A percentile compares a stretch with the other conserved stretches of the same genome.
phyloP scores from a whole-genome alignment of 257 asterid species.

The Solanum appendiculatum region DNA sequence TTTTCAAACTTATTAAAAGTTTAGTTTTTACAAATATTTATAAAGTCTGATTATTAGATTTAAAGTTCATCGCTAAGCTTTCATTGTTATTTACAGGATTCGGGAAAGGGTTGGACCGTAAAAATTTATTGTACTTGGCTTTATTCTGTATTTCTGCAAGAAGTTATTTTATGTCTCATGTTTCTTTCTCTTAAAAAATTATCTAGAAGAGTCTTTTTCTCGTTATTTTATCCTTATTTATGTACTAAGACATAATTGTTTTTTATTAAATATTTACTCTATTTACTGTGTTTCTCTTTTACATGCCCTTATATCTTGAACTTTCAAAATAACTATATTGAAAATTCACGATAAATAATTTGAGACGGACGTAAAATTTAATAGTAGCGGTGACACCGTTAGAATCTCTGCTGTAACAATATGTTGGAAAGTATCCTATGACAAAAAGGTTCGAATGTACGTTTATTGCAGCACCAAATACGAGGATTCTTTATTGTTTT shows the following conservation, averaged over 20 bases:
- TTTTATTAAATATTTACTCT: no score
- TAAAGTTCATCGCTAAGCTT: no score
- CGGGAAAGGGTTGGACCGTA: neutral
- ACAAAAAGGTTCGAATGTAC: neutral
- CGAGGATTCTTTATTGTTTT: neutral
- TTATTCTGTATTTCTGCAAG: no score
- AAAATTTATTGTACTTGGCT: no score
- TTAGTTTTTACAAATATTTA: neutral
- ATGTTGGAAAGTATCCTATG: neutral
- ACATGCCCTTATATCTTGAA: no score
- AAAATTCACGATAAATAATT: neutral
- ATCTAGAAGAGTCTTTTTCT: no score
- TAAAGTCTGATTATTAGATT: no score
- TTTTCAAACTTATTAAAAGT: neutral
- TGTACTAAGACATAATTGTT: neutral
- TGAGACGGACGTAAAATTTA: neutral
- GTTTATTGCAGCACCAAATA: neutral
- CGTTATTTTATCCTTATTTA: no score
- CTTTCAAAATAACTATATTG: no score
- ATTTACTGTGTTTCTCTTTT: neutral
- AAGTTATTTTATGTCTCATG: no score
- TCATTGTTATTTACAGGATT: no score
- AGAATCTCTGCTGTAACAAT: neutral
- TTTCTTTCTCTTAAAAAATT: no score
- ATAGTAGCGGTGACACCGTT: neutral